Evolutionary conservation across 768 basidiomycete genomes (phyloP), one percentile per base, ranked within the genome.

Genomic region (Tubosaeta sp.): DNA sequence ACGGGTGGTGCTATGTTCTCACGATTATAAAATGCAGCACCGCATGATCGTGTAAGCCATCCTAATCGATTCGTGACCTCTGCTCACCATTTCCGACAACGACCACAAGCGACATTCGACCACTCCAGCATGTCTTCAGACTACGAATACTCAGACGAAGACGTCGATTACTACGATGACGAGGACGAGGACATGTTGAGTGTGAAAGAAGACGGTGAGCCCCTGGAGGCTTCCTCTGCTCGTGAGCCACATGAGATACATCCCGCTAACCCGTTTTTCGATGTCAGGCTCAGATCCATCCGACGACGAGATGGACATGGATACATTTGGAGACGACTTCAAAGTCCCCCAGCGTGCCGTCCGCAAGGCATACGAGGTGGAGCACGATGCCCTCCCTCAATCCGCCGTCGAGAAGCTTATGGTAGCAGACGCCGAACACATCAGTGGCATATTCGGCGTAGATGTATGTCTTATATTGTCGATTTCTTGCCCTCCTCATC

Each of bases 371-470:
- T 97, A 92, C 65, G 91, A 97, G 62, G 82, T 97, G 39, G 85
- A 91, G n/a, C 88, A 84, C 65, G 83, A 88, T 52, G 79, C 86
- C 12, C 80, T 95, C 46, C 81, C 79, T 50, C 83, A 90, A 63
- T 60, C 71, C 6, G 82, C 84, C 22, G 83, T 99, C 48, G 85
- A 89, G 75, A 81, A 78, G 57, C 80, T 84, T 59, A 92, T 97
- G 82, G 73, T 76, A 53, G 67, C 73, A 48, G 91, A 95, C 62
- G 75, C 93, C 41, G 88, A 90, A n/a, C 84, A 94, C 68, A 88
- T 97, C 55, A 81, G 84, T 60, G 84, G 85, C 19, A 86, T 98
- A 58, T 84, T 95, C 31, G 91, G 91, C 26, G 85, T 95, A 46
- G 88, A 95, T 55, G 94, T 95, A 65, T 68, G 92, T 46, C 48